phyloP scores from a whole-genome alignment of 768 basidiomycete species.

The Lyophyllum shimeji region DNA sequence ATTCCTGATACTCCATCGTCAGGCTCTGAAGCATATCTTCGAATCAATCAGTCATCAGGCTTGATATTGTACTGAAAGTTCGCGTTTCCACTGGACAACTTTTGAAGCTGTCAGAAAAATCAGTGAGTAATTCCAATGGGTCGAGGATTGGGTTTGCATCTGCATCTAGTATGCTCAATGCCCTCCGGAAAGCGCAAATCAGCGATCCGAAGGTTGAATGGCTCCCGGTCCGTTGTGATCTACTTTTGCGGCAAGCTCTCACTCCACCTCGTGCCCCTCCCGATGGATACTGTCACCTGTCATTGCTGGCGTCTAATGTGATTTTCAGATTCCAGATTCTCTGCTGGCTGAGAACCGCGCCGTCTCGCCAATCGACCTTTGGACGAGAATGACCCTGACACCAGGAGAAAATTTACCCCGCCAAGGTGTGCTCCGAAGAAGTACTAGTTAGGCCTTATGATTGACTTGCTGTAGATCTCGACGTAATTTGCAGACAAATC shows the following conservation, averaged over 20 bases:
- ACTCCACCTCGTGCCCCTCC: background rate
- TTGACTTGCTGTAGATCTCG: background rate
- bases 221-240: background rate
- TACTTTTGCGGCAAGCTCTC: background rate
- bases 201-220: background rate
- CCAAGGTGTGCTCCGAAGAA: background rate
- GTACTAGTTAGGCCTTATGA: background rate
- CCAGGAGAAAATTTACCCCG: background rate
- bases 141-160: no score
- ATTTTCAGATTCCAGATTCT: background rate
- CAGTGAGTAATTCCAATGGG: no score
- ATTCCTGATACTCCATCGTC: no score
- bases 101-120: no score
- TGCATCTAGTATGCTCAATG: background rate
- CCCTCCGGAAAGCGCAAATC: background rate
- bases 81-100: background rate
- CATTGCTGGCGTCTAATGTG: background rate
- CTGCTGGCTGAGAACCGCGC: background rate
- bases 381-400: background rate
- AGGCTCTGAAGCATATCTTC: no score
- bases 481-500: constrained; percentile 25
- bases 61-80: background rate
- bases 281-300: background rate
- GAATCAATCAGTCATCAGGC: background rate
- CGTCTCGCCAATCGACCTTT: background rate